phyloP scores from a whole-genome alignment of 106 monocot genomes.

The Allium fistulosum region DNA sequence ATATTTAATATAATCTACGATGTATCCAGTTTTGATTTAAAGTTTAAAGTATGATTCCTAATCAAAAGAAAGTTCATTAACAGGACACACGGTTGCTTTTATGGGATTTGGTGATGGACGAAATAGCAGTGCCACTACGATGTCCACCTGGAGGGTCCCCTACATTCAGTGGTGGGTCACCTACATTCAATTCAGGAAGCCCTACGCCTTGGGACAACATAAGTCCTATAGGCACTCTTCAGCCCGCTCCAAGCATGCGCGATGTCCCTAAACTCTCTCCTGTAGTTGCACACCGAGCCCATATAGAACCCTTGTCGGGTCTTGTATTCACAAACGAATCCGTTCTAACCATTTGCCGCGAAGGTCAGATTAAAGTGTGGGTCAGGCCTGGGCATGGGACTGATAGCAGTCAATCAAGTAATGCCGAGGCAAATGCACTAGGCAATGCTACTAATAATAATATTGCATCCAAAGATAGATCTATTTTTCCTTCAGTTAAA shows the following conservation, averaged over 20 bases:
- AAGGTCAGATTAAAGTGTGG: conserved; percentile 87
- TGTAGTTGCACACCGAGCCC: conserved; percentile 75
- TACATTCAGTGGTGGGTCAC: conserved; percentile 65
- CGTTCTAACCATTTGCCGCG: conserved; percentile 66
- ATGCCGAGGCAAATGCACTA: conserved; percentile 10
- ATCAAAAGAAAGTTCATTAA: not conserved
- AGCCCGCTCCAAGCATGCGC: conserved; percentile 81
- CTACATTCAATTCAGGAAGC: conserved; percentile 8
- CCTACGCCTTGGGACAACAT: conserved; percentile 65
- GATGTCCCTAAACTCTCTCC: conserved; percentile 93
- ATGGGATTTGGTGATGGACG: conserved; percentile 88
- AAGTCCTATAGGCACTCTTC: conserved; percentile 52
- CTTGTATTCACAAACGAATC: conserved; percentile 68
- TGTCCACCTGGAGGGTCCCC: conserved; percentile 77
- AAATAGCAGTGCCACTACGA: conserved; percentile 71
- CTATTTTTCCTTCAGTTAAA: conserved; percentile 19
- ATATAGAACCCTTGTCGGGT: conserved; percentile 75
- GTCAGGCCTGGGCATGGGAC: conserved; percentile 39
- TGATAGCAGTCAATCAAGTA: conserved; percentile 25
- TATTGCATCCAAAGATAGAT: conserved; percentile 34
- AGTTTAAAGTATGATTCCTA: too few species aligned
- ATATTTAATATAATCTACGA: too few species aligned
- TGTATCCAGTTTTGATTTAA: too few species aligned
- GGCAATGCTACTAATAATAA: conserved; percentile 10
- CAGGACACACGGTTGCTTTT: conserved; percentile 90